Evolutionary conservation across 1,284 basidiomycete genomes (phyloP).

Genomic region (Sanguinoderma infundibulare): DNA sequence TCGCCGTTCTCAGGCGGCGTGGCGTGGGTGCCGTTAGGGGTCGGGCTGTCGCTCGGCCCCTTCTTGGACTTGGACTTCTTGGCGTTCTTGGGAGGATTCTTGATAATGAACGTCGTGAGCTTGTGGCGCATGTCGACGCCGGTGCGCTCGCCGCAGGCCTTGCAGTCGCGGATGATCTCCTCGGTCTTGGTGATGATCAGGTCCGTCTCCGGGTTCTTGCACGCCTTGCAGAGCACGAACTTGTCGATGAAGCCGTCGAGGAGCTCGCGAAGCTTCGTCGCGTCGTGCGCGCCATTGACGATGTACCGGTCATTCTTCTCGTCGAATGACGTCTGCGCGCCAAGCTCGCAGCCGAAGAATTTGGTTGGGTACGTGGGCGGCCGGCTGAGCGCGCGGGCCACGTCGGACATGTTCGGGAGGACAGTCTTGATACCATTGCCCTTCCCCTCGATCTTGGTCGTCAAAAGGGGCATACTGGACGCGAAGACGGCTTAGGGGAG

Average conservation of each 20-base stretch:
- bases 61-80: slow-evolving; percentile 79
- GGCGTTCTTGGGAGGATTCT: slow-evolving; percentile 92
- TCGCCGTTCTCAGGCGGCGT: slow-evolving; percentile 55
- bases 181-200: slow-evolving; percentile 90
- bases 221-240: slow-evolving; percentile 96
- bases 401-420: slow-evolving; percentile 97
- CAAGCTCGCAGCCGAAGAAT: slow-evolving; percentile 99
- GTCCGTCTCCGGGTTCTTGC: slow-evolving; percentile 99
- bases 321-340: slow-evolving; percentile 96
- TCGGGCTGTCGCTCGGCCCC: slow-evolving; percentile 38
- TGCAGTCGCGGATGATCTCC: slow-evolving; percentile 95
- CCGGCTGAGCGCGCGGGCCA: slow-evolving; percentile 93
- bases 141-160: slow-evolving; percentile 95
- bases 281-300: slow-evolving; percentile 97
- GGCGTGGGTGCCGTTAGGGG: slow-evolving; percentile 29
- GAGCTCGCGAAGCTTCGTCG: slow-evolving; percentile 91
- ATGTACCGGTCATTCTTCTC: slow-evolving; percentile 98
- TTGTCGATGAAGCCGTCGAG: slow-evolving; percentile 98
- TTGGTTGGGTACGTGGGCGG: slow-evolving; percentile 98
- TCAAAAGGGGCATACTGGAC: slow-evolving; percentile 89
- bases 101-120: slow-evolving; percentile 94
- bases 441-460: slow-evolving; percentile 98
- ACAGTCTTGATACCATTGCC: slow-evolving; percentile 99
- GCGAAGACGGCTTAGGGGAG: slow-evolving; percentile 12
- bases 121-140: slow-evolving; percentile 97